phyloP scores from a whole-genome alignment of 305 asterid species.

The Solanum hybrid region DNA sequence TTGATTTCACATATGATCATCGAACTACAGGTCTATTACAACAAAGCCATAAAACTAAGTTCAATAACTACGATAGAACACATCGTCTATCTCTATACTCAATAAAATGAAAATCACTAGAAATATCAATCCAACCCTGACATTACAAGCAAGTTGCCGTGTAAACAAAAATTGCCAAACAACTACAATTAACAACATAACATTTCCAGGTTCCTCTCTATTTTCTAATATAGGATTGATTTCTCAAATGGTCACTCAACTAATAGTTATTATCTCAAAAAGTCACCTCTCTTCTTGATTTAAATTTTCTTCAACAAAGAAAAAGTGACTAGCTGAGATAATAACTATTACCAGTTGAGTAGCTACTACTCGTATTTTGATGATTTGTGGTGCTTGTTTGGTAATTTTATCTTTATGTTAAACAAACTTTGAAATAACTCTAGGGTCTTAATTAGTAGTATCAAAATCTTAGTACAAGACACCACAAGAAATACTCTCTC shows the following conservation, averaged over 20 bases:
- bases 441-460: neutral
- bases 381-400: neutral
- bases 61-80: neutral
- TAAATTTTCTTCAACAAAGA: neutral
- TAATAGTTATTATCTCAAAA: too few species aligned
- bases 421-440: neutral
- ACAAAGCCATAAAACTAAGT: neutral
- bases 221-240: neutral
- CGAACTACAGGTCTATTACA: neutral
- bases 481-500: neutral
- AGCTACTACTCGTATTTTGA: neutral
- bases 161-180: neutral
- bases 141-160: neutral
- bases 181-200: neutral
- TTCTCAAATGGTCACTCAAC: neutral
- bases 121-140: neutral
- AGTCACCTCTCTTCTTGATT: neutral
- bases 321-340: neutral
- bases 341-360: neutral
- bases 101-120: neutral
- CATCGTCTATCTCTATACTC: neutral
- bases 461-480: neutral
- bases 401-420: neutral
- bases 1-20: neutral
- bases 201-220: too few species aligned